A percentile compares a stretch with the other conserved stretches of the same genome.
phyloP scores from a whole-genome alignment of 345 rosid species.

The Cochlearia excelsa region DNA sequence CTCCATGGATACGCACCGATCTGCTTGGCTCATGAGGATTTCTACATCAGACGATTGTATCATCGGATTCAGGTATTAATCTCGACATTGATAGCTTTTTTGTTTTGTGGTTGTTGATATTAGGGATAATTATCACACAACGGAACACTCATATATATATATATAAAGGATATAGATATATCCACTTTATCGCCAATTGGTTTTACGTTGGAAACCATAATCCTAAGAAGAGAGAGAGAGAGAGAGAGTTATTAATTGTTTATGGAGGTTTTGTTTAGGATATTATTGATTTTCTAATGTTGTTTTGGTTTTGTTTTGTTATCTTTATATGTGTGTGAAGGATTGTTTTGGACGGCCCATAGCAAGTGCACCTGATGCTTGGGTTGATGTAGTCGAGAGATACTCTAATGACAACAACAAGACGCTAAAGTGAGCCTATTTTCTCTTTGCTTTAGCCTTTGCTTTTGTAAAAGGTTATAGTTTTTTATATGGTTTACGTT shows the following conservation, averaged over 20 bases:
- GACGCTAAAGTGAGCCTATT: conserved; percentile 61
- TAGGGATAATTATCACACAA: too few relatives aligned
- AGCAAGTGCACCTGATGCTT: conserved; percentile 86
- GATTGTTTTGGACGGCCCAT: conserved; percentile 90
- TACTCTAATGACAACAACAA: conserved; percentile 75
- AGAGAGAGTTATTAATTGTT: neutral
- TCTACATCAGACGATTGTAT: conserved; percentile 79
- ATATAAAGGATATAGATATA: too few relatives aligned
- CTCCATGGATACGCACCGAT: conserved; percentile 94
- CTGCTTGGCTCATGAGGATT: conserved; percentile 87
- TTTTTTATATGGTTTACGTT: too few relatives aligned
- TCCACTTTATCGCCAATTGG: too few relatives aligned
- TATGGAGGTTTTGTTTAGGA: neutral
- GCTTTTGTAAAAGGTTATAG: too few relatives aligned
- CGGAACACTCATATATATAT: too few relatives aligned
- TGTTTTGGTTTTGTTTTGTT: neutral
- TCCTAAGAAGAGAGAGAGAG: neutral
- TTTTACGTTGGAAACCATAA: too few relatives aligned
- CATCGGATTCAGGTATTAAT: conserved; percentile 76
- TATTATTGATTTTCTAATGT: neutral
- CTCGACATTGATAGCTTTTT: neutral
- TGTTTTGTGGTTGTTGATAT: too few relatives aligned
- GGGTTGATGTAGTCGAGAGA: conserved; percentile 84
- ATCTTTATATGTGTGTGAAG: conserved; percentile 31
- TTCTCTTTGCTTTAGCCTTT: neutral